Base-by-base conservation (phyloP, 352 stramenopile genomes). In the Globisporangium apiculatum region DNA sequence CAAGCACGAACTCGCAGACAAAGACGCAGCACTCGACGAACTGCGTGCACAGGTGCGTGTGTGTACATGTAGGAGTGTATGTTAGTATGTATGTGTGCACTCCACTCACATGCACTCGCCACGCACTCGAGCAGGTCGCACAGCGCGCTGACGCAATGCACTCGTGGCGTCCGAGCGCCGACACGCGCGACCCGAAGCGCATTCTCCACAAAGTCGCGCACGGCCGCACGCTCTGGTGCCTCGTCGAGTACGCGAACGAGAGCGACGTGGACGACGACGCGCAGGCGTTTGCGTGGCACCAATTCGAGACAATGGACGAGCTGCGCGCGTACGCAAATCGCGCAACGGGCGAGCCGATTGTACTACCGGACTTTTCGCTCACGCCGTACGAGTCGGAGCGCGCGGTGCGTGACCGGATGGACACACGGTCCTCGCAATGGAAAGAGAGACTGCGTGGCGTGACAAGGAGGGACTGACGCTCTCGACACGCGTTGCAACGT, bases 161-260 rank as follows among this genome's bases (percentile, higher is more conserved):
- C 48, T 67, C 73, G 61, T 87, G 76, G 76, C 65, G 71, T 38
- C 68, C 80, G 0, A 64, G 86, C 36, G 65, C 61, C 4, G 48
- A 58, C 10, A 91, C 81, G 2, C 75, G 75, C 0, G 77, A 87
- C 18, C 84, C 84, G 24, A 75, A 71, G 17, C 75, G 86, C 17
- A 66, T 94, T 49, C 40, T 91, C 36, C 66, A 74, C 61, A 92
- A 92, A 57, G 70, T 94, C 18, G 72, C 73, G 6, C 75, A 91
- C 15, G 72, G 67, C 7, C 67, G 59, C 15, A 53, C 75, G 55
- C 57, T 91, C 15, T 94, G 84, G 84, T 94, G 84, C 57, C 62
- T 92, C 18, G 76, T 92, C n/a, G 80, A 92, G 65, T 94, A 92
- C 57, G 81, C 66, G 12, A 77, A 71, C 40, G 82, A 94, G 37